Evolutionary conservation across 2,329 filamentous ascomycete genomes (phyloP).

Genomic region (Pseudocercospora fuligena): DNA sequence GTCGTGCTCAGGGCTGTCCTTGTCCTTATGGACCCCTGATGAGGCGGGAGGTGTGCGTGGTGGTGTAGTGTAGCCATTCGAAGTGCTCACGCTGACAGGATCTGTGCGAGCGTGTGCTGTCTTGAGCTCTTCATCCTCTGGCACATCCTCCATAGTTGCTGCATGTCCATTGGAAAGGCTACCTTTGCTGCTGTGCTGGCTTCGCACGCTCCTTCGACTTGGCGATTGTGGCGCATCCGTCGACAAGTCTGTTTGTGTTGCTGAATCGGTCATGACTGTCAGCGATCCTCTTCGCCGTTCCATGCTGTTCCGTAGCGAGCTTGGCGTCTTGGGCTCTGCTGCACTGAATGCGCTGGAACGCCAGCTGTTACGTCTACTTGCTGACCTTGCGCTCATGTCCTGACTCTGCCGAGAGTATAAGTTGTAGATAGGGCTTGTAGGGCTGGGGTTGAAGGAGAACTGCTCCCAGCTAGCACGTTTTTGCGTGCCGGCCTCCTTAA

Average conservation of each 20-base stretch:
- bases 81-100: conserved; percentile 21
- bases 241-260: conserved; percentile 39
- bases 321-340: conserved; percentile 34
- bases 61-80: conserved; percentile 40
- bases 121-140: conserved; percentile 36
- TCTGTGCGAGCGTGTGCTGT: conserved; percentile 16
- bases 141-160: conserved; percentile 34
- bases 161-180: conserved; percentile 28
- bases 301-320: conserved; percentile 39
- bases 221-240: conserved; percentile 26
- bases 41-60: conserved; percentile 37
- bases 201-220: conserved; percentile 25
- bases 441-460: conserved; percentile 80
- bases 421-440: conserved; percentile 71
- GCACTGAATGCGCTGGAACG: conserved; percentile 36
- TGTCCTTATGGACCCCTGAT: conserved; percentile 4
- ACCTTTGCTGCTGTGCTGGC: conserved; percentile 32
- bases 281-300: conserved; percentile 26
- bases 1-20: conserved; percentile 37
- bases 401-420: conserved; percentile 69
- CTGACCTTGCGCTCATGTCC: conserved; percentile 36
- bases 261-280: conserved; percentile 35
- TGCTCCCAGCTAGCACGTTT: conserved; percentile 75
- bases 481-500: conserved; percentile 83
- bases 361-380: conserved; percentile 69